Evolutionary conservation across 2,329 filamentous ascomycete genomes (phyloP).

Genomic region (Lachnellula suecica): DNA sequence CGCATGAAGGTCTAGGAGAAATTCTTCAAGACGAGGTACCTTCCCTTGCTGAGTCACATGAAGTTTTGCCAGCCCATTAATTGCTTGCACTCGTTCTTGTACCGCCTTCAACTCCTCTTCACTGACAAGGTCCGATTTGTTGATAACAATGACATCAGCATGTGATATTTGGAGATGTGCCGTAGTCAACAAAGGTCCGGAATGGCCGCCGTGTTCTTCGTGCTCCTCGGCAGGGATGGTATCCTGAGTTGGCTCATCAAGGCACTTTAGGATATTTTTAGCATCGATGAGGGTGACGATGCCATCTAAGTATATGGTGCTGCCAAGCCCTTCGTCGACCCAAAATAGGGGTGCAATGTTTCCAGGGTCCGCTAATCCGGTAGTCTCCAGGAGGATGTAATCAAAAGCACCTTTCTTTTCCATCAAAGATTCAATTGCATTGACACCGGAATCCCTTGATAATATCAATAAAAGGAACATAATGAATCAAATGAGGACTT

Average conservation of each 20-base stretch:
- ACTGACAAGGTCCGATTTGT: slow-evolving; percentile 86
- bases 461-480: not conserved
- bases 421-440: slow-evolving; percentile 94
- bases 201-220: slow-evolving; percentile 47
- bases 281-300: slow-evolving; percentile 96
- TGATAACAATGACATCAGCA: slow-evolving; percentile 91
- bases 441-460: slow-evolving; percentile 80
- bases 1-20: slow-evolving; percentile 86
- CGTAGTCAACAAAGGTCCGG: slow-evolving; percentile 76
- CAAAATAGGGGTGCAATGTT: slow-evolving; percentile 96
- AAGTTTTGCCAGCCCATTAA: slow-evolving; percentile 86
- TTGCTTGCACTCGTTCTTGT: slow-evolving; percentile 70
- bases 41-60: slow-evolving; percentile 78
- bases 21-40: slow-evolving; percentile 79
- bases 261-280: slow-evolving; percentile 80
- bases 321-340: slow-evolving; percentile 94
- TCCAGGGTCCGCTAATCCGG: slow-evolving; percentile 89
- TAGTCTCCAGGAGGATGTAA: slow-evolving; percentile 96
- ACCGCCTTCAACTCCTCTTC: slow-evolving; percentile 68
- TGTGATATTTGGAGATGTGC: slow-evolving; percentile 97
- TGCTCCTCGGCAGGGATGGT: slow-evolving; percentile 41
- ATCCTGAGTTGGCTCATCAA: slow-evolving; percentile 69
- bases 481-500: too few species aligned
- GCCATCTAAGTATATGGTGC: slow-evolving; percentile 93
- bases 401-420: slow-evolving; percentile 91